Evolutionary conservation across 1,284 basidiomycete species (phyloP).

Genomic region (Heliocybe sulcata): DNA sequence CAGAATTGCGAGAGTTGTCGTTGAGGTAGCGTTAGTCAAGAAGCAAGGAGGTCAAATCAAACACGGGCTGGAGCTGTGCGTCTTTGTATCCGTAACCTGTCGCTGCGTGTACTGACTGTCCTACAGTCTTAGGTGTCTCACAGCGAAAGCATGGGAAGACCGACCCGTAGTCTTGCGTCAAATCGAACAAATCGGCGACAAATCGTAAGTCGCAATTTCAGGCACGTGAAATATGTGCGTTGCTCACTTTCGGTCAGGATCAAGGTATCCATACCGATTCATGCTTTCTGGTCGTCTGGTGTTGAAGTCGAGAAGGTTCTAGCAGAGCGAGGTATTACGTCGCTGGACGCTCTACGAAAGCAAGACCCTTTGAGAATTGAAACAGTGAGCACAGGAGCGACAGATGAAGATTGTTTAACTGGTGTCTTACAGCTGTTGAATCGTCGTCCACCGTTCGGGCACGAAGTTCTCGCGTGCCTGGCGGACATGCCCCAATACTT

Average conservation of each 20-base stretch:
- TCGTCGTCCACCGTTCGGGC: constrained; percentile 65
- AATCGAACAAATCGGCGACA: constrained; percentile 77
- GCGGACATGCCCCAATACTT: constrained; percentile 58
- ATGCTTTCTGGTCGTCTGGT: not conserved
- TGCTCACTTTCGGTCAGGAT: constrained; percentile 16
- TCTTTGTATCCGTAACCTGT: constrained; percentile 4
- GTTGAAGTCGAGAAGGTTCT: constrained; percentile 43
- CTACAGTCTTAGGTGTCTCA: constrained; percentile 63
- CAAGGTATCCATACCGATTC: constrained; percentile 32
- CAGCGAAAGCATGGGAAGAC: constrained; percentile 82
- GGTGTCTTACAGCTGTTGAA: constrained; percentile 54
- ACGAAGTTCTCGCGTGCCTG: constrained; percentile 53
- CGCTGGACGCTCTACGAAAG: constrained; percentile 47
- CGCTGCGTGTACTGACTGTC: constrained; percentile 7
- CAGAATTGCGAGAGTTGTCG: constrained; percentile 65
- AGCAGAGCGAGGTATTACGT: constrained; percentile 62
- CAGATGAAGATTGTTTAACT: not conserved
- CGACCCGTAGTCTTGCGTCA: constrained; percentile 73
- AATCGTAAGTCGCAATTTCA: constrained; percentile 51
- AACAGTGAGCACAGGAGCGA: constrained; percentile 30
- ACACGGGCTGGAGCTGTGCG: constrained; percentile 64
- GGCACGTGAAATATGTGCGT: constrained; percentile 7
- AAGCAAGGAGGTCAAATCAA: constrained; percentile 58
- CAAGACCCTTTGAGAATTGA: constrained; percentile 58
- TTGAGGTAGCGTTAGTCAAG: constrained; percentile 64